Base-by-base conservation (phyloP, 768 basidiomycete species). In the Agaricus subrufescens region DNA sequence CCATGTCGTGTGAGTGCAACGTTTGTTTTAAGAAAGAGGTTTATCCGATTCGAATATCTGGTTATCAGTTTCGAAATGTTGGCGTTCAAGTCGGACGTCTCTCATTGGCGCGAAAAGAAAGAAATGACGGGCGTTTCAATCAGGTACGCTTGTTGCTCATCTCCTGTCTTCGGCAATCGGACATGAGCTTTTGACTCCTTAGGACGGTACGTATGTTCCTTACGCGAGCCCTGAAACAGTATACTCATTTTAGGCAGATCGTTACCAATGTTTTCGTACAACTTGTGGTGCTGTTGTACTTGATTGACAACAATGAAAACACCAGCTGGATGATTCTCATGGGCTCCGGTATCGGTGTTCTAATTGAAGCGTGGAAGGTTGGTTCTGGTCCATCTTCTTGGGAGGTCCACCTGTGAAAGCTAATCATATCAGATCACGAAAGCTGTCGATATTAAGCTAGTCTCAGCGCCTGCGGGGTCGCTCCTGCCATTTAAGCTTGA, bases 311-410 rank as follows among this genome's bases (percentile, higher is more conserved):
- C 69, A 92, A 91, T 62, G 86, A 91, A 52, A 91, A 98, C 68
- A 99, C 96, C 30, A 93, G 88, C 64, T 96, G 92, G 89, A 98
- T 98, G 92, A 98, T 98, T 69, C 80, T 98, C 26, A 81, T 94
- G 69, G 87, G 89, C 3, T 91, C 89, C 54, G 91, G 90, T 9
- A 81, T 85, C 68, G 89, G 91, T 43, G 80, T 91, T 43, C 62
- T 91, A 30, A 84, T 93, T 56, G 96, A 98, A 71, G 94, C 91
- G 2, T 98, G 94, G 95, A 98, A 98, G 86, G 88, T 85, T 57
- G 53, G 74, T 61, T 48, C 37, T 27, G 46, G 51, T 63, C 56
- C 52, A 27, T 47, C 29, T 29, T 43, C 23, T 52, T 50, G 19
- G 23, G 44, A 46, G 62, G 54, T 62, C 61, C 50, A 47, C 56